Evolutionary conservation across 129 eudicot species (phyloP).

Genomic region (Arctium lappa): DNA sequence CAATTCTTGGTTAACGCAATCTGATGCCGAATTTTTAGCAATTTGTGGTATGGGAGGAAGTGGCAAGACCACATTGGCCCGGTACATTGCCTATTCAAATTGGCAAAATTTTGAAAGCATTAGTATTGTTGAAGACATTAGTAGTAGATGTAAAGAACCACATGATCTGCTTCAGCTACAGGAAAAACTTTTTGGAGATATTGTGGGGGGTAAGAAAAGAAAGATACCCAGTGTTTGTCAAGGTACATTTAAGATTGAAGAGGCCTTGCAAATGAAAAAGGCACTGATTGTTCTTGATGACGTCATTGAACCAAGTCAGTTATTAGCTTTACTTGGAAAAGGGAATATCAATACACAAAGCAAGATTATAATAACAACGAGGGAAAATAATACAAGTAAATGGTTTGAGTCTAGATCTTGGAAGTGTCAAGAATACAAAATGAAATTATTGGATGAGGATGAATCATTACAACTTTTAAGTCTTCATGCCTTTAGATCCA

Average conservation of each 20-base stretch:
- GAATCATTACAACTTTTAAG: too few species aligned
- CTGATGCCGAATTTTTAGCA: neutral
- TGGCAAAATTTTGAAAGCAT: conserved; percentile 11
- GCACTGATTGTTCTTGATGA: neutral
- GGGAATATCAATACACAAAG: neutral
- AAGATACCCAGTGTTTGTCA: neutral
- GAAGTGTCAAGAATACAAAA: neutral
- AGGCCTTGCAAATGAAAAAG: neutral
- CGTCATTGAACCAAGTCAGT: neutral
- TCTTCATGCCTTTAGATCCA: neutral
- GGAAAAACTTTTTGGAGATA: conserved; percentile 15
- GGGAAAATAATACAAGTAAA: neutral
- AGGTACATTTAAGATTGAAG: neutral
- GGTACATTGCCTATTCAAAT: conserved; percentile 10
- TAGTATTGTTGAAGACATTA: conserved; percentile 10
- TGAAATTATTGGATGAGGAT: neutral
- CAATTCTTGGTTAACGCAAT: conserved; percentile 1
- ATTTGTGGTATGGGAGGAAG: conserved; percentile 16
- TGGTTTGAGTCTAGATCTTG: neutral
- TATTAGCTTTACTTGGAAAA: neutral
- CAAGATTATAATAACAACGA: conserved; percentile 1
- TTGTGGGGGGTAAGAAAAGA: conserved; percentile 4
- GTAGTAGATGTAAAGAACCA: neutral
- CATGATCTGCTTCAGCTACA: conserved; percentile 23
- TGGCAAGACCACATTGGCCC: conserved; percentile 32